phyloP scores from a whole-genome alignment of 352 stramenopile genomes.

The Phytophthora pseudosyringae region DNA sequence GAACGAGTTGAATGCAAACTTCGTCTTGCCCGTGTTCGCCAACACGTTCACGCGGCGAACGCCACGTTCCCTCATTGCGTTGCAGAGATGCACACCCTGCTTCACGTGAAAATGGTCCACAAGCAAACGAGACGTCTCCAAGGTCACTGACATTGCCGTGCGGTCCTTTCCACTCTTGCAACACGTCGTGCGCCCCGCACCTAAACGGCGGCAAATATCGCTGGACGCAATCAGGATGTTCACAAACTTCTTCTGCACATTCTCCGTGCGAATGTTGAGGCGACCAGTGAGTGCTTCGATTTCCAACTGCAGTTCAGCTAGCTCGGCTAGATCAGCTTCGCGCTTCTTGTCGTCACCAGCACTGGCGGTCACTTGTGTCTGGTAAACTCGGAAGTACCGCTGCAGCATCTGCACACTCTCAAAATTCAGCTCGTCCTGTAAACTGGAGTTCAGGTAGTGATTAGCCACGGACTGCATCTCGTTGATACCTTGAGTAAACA shows the following conservation, averaged over 20 bases:
- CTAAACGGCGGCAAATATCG: slow-evolving; percentile 90
- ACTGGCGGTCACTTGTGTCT: slow-evolving; percentile 58
- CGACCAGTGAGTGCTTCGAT: slow-evolving; percentile 63
- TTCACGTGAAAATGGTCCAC: slow-evolving; percentile 90
- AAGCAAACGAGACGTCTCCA: slow-evolving; percentile 93
- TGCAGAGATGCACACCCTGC: slow-evolving; percentile 84
- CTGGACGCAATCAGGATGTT: slow-evolving; percentile 89
- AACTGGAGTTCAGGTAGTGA: slow-evolving; percentile 77
- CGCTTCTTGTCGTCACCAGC: slow-evolving; percentile 32
- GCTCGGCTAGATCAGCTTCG: slow-evolving; percentile 36
- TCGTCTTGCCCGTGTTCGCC: slow-evolving; percentile 89
- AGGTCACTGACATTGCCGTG: slow-evolving; percentile 97
- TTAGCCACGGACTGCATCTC: slow-evolving; percentile 94
- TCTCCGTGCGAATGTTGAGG: slow-evolving; percentile 66
- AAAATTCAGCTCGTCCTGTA: slow-evolving; percentile 88
- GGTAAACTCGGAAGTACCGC: slow-evolving; percentile 82
- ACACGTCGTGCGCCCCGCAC: slow-evolving; percentile 93
- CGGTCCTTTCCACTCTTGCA: slow-evolving; percentile 98
- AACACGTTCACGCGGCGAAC: slow-evolving; percentile 87
- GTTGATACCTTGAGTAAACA: slow-evolving; percentile 94
- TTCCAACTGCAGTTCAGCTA: slow-evolving; percentile 63
- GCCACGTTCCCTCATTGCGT: slow-evolving; percentile 86
- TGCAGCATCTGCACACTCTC: slow-evolving; percentile 75
- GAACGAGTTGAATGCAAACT: slow-evolving; percentile 97
- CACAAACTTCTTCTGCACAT: slow-evolving; percentile 87